These are phyloP conservation scores for Sambucus nigra DNA, from an alignment of 129 eudicot species.

Conservation along the genomic window DNA sequence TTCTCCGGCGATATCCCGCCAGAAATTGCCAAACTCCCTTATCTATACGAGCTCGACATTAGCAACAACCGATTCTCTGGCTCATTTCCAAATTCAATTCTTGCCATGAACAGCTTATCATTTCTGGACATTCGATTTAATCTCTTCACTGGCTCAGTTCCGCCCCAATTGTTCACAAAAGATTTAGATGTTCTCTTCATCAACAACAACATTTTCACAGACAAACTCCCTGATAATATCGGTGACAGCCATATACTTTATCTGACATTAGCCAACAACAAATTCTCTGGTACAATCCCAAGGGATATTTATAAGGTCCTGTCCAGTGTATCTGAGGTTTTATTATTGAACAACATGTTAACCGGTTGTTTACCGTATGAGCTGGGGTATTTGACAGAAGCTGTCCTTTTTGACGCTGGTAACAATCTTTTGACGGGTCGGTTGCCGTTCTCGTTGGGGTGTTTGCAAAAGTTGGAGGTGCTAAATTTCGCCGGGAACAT, in stretches of 20 bases:
- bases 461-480: conserved; percentile 46
- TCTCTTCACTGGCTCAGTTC: conserved; percentile 58
- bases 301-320: conserved; percentile 28
- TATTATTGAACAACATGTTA: conserved; percentile 60
- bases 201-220: conserved; percentile 71
- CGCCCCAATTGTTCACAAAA: conserved; percentile 52
- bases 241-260: conserved; percentile 32
- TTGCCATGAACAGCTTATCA: conserved; percentile 36
- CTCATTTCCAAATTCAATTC: conserved; percentile 53
- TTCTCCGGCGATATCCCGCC: conserved; percentile 55
- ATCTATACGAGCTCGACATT: conserved; percentile 76
- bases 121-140: conserved; percentile 76
- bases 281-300: conserved; percentile 75
- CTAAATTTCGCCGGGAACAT: conserved; percentile 52
- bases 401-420: conserved; percentile 62
- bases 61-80: conserved; percentile 83
- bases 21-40: conserved; percentile 55
- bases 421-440: conserved; percentile 58
- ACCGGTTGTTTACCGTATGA: conserved; percentile 80
- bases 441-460: conserved; percentile 65
- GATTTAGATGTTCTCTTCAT: conserved; percentile 55
- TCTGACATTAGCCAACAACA: conserved; percentile 88
- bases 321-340: conserved; percentile 39
- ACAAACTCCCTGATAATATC: conserved; percentile 37
- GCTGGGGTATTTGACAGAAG: conserved; percentile 55